phyloP scores from a whole-genome alignment of 768 basidiomycete species.

The Phaeolepiota aurea region DNA sequence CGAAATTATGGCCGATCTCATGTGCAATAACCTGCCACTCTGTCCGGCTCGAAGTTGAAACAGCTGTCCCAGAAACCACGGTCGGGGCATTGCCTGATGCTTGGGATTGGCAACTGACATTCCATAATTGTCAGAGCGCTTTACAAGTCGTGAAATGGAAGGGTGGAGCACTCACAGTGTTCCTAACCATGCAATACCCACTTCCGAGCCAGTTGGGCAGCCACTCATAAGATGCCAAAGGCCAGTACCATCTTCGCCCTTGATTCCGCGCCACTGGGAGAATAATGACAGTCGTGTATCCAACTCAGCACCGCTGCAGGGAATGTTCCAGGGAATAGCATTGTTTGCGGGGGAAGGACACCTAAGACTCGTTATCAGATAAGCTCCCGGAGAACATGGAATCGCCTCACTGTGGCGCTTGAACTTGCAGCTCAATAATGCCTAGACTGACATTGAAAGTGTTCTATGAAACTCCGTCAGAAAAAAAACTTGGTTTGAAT shows the following conservation, averaged over 20 bases:
- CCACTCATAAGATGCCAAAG: conserved; percentile 88
- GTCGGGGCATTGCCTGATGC: conserved; percentile 36
- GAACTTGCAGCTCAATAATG: conserved; percentile 72
- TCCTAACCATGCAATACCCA: conserved; percentile 85
- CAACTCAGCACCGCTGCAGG: conserved; percentile 49
- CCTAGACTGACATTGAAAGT: conserved; percentile 85
- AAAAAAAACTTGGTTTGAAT: background rate
- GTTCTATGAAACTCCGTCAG: conserved; percentile 19
- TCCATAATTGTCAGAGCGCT: conserved; percentile 4
- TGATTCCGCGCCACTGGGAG: conserved; percentile 72
- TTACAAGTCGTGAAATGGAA: conserved; percentile 1
- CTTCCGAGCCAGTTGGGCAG: conserved; percentile 73
- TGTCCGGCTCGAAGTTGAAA: conserved; percentile 66
- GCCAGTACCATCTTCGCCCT: conserved; percentile 66
- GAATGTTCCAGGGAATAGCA: conserved; percentile 65
- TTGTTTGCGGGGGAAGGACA: conserved; percentile 54
- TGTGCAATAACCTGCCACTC: conserved; percentile 84
- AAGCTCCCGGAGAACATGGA: too few relatives aligned
- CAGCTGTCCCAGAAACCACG: conserved; percentile 72
- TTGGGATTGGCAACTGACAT: conserved; percentile 44
- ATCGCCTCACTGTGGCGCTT: conserved; percentile 29
- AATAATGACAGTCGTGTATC: conserved; percentile 71
- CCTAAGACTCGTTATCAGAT: too few relatives aligned
- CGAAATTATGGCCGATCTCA: conserved; percentile 85
- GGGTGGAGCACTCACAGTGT: conserved; percentile 58